Evolutionary conservation across 192 early-diverging fungal genomes (phyloP).

Genomic region (Tieghemiomyces parasiticus): DNA sequence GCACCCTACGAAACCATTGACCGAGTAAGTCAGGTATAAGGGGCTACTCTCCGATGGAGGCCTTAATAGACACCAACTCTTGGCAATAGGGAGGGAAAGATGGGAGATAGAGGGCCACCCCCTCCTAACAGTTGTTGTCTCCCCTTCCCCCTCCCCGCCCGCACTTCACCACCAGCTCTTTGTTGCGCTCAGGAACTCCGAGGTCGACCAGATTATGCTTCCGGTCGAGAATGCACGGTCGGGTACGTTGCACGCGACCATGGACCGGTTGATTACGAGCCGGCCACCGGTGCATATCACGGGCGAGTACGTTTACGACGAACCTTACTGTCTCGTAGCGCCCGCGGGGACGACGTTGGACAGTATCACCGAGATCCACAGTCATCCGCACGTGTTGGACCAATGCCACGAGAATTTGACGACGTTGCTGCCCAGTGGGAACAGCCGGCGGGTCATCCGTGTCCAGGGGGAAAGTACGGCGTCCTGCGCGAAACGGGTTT

Average conservation of each 20-base stretch:
- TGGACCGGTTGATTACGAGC: neutral
- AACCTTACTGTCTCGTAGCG: constrained; percentile 9
- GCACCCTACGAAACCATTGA: neutral
- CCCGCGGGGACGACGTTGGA: neutral
- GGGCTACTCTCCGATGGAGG: neutral
- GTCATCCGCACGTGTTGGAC: constrained; percentile 8
- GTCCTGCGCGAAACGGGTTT: neutral
- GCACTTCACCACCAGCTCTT: neutral
- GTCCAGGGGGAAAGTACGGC: constrained; percentile 9
- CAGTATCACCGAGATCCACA: constrained; percentile 6
- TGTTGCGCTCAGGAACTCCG: neutral
- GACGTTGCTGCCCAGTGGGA: neutral
- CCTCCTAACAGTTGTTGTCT: neutral
- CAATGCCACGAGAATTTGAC: constrained; percentile 6
- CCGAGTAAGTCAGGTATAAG: neutral
- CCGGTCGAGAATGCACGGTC: constrained; percentile 12
- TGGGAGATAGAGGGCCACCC: neutral
- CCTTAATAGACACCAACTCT: neutral
- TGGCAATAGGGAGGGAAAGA: neutral
- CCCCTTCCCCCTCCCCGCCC: neutral
- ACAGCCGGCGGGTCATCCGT: neutral
- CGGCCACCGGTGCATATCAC: constrained; percentile 1
- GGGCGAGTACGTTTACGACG: constrained; percentile 4
- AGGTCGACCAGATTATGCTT: constrained; percentile 1
- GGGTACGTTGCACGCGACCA: constrained; percentile 1